These are phyloP conservation scores for Fusarium pseudoanthophilum DNA, from an alignment of 2,329 filamentous ascomycete genomes.

Conservation along the genomic window DNA sequence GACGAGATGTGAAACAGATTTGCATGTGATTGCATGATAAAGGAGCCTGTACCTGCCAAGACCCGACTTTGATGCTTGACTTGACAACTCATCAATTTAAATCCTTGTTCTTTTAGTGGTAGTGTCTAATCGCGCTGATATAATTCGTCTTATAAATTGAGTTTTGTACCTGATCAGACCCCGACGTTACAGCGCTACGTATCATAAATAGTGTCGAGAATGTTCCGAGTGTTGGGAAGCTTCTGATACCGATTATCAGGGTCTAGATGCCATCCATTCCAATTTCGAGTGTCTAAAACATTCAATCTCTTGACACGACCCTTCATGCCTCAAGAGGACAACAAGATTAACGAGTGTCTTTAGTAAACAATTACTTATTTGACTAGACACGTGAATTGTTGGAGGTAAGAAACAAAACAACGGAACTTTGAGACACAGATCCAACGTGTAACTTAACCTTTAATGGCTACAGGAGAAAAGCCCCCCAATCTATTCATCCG, in stretches of 20 bases:
- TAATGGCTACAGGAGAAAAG: not conserved
- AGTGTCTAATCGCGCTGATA: not conserved
- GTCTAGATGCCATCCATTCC: not conserved
- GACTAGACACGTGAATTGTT: not conserved
- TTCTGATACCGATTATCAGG: not conserved
- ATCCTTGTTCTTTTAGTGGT: not conserved
- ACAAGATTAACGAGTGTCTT: not conserved
- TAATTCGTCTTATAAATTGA: not conserved
- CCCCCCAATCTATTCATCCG: not conserved
- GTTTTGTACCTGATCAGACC: not conserved
- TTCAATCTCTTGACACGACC: conserved; percentile 3
- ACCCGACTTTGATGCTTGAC: not conserved
- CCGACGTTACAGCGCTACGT: not conserved
- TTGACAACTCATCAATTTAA: conserved; percentile 4
- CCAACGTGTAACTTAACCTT: not conserved
- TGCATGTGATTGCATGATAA: conserved; percentile 39
- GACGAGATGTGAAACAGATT: conserved; percentile 38
- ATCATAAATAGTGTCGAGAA: conserved; percentile 1
- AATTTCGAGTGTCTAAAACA: conserved; percentile 26
- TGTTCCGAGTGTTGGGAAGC: not conserved
- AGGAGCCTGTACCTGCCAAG: conserved; percentile 22
- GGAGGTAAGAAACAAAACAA: not conserved
- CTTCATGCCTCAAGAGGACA: not conserved
- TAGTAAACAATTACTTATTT: not conserved
- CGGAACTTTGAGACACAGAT: conserved; percentile 3